Percentiles rank a stretch among this genome's conserved stretches.
These are phyloP conservation scores for Skeletonema marinoi DNA, from an alignment of 108 stramenopile species.

Conservation along the genomic window DNA sequence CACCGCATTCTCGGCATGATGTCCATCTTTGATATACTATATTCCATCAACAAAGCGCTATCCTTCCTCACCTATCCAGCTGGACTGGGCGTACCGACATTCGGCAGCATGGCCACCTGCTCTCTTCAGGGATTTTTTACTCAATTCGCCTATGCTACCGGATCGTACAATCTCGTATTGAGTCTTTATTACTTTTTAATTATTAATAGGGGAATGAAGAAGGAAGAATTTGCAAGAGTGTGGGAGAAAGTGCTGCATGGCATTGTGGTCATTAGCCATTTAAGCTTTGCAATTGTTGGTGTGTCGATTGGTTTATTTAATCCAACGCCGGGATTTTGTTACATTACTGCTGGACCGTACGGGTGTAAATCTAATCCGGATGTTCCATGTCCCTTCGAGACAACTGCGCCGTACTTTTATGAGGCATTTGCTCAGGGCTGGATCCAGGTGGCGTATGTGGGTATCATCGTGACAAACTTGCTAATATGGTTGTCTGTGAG, in stretches of 20 bases:
- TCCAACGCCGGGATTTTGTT: conserved; percentile 1
- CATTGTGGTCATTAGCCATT: background rate
- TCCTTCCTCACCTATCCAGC: background rate
- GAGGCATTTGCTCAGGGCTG: too few relatives aligned
- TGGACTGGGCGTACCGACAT: conserved; percentile 2
- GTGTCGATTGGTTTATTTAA: background rate
- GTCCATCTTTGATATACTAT: background rate
- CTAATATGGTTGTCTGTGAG: background rate
- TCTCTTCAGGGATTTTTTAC: conserved; percentile 1
- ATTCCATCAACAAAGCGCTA: conserved; percentile 1
- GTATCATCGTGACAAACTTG: background rate
- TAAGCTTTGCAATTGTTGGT: conserved; percentile 7
- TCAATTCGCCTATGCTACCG: conserved; percentile 1
- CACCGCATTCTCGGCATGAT: conserved; percentile 25
- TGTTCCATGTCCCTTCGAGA: background rate
- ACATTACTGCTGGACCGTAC: background rate
- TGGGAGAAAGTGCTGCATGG: background rate
- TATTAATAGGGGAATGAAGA: conserved; percentile 1
- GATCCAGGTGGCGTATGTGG: background rate
- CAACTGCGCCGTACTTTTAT: too few relatives aligned
- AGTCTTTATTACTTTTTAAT: conserved; percentile 8
- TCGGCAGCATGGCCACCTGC: background rate
- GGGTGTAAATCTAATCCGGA: background rate
- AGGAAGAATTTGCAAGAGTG: background rate
- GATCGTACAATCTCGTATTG: conserved; percentile 3